Evolutionary conservation across 768 basidiomycete species (phyloP).

Genomic region (Kwoniella pini): DNA sequence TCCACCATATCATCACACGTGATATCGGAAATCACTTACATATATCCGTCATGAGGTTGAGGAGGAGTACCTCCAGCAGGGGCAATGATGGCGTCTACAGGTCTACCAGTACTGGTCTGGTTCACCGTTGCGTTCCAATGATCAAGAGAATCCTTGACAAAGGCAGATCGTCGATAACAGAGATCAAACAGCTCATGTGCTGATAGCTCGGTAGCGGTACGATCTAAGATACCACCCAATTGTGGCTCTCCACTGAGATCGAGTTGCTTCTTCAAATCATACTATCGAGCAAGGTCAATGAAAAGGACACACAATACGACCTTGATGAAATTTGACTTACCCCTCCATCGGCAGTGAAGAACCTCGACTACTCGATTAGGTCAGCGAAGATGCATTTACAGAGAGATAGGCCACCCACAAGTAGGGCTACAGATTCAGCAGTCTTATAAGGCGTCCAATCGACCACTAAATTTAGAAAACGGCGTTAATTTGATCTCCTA

Average conservation of each 20-base stretch:
- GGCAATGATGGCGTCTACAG: constrained; percentile 72
- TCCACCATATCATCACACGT: not conserved
- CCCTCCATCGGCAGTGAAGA: constrained; percentile 20
- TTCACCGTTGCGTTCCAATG: constrained; percentile 63
- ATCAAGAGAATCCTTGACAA: constrained; percentile 65
- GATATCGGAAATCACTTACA: constrained; percentile 55
- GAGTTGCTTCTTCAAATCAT: constrained; percentile 16
- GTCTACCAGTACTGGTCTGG: constrained; percentile 67
- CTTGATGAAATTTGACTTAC: constrained; percentile 1
- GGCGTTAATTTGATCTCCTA: not conserved
- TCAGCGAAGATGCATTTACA: not conserved
- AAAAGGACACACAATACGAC: not conserved
- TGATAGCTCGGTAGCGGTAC: constrained; percentile 54
- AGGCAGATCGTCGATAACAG: constrained; percentile 60
- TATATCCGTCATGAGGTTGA: constrained; percentile 65
- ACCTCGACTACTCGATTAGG: not conserved
- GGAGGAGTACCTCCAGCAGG: constrained; percentile 67
- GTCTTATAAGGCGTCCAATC: constrained; percentile 61
- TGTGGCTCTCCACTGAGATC: constrained; percentile 27
- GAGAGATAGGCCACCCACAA: constrained; percentile 8
- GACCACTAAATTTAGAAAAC: constrained; percentile 59
- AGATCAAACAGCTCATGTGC: constrained; percentile 71
- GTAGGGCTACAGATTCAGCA: constrained; percentile 6
- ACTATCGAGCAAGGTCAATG: not conserved
- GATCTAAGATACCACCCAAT: constrained; percentile 58